phyloP scores from a whole-genome alignment of 106 monocot species.

The Dactylorhiza incarnata region DNA sequence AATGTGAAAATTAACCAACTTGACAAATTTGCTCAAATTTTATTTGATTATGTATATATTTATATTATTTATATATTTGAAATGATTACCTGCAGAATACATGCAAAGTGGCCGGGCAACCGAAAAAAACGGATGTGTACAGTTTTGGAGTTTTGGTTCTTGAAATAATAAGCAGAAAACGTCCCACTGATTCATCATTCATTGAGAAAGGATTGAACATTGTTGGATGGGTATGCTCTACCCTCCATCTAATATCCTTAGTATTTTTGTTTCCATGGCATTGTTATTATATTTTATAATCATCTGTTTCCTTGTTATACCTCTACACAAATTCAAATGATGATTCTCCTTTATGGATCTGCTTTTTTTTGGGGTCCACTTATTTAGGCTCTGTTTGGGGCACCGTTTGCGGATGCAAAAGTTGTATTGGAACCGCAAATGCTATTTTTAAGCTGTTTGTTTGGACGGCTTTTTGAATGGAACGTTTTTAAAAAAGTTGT shows the following conservation, averaged over 20 bases:
- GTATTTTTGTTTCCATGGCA: not conserved
- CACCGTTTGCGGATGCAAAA: too few species aligned
- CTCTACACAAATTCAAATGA: not conserved
- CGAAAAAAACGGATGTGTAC: conserved; percentile 95
- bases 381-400: too few species aligned
- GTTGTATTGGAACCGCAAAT: too few species aligned
- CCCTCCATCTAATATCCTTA: not conserved
- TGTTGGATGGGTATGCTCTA: conserved; percentile 82
- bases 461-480: too few species aligned
- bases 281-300: not conserved
- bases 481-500: too few species aligned
- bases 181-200: conserved; percentile 92
- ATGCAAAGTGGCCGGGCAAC: conserved; percentile 98
- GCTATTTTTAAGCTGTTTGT: too few species aligned
- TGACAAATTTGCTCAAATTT: not conserved
- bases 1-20: not conserved
- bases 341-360: not conserved
- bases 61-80: not conserved
- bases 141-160: conserved; percentile 96
- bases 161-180: conserved; percentile 88
- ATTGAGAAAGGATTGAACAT: conserved; percentile 96
- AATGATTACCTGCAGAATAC: conserved; percentile 56
- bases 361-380: too few species aligned
- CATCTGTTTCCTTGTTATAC: not conserved
- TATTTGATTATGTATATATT: not conserved